Conservation (phyloP, 768 basidiomycete species). For the Leccinellum rugosiceps region DNA sequence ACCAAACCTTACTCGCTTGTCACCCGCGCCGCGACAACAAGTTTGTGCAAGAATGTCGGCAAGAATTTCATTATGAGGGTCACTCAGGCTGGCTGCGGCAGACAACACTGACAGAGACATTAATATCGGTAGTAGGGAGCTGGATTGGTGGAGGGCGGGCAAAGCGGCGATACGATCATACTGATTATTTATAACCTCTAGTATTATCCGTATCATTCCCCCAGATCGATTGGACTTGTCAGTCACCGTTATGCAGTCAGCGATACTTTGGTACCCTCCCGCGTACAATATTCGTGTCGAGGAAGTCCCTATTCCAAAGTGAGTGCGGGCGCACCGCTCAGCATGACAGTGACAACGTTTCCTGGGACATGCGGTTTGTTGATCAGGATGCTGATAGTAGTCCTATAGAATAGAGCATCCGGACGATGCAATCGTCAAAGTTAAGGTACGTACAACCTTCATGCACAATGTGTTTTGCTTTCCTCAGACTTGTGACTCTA, state of each 20-base stretch:
- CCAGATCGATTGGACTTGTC: background rate
- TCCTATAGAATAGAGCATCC: constrained; percentile 59
- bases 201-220: background rate
- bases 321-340: constrained; percentile 25
- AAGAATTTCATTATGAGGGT: no score
- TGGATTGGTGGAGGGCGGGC: no score
- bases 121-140: no score
- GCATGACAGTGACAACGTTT: background rate
- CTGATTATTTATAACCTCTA: background rate
- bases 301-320: constrained; percentile 51
- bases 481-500: constrained; percentile 21
- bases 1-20: no score
- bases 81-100: no score
- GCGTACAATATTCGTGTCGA: constrained; percentile 73
- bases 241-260: constrained; percentile 18
- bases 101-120: no score
- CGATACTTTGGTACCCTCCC: constrained; percentile 62
- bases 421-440: constrained; percentile 77
- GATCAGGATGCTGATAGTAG: background rate
- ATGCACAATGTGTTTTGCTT: background rate
- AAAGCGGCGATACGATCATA: background rate
- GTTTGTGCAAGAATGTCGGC: no score
- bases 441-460: constrained; percentile 45
- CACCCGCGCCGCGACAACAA: no score
- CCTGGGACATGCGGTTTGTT: background rate